These are phyloP conservation scores for Zoysia pacifica DNA, from an alignment of 176 grass and related monocot genomes.

Conservation along the genomic window DNA sequence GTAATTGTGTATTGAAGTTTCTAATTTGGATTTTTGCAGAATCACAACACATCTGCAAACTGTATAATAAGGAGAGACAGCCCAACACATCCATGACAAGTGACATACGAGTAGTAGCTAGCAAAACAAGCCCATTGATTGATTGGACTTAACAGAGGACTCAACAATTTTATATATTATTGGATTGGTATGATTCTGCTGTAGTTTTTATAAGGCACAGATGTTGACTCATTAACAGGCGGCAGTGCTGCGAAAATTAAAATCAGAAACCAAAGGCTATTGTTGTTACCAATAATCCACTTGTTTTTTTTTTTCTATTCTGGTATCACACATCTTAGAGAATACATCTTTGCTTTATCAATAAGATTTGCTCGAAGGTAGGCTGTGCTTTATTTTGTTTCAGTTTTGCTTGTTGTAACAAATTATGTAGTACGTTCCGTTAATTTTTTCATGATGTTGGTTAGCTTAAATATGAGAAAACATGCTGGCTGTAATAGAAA, in stretches of 20 bases:
- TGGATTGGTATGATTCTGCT: slow-evolving; percentile 43
- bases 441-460: too few species aligned
- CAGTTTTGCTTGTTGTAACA: background rate
- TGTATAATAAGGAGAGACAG: background rate
- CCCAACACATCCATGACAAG: slow-evolving; percentile 29
- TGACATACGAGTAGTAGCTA: slow-evolving; percentile 1
- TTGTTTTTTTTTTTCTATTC: background rate
- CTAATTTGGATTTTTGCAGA: background rate
- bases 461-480: too few species aligned
- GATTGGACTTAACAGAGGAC: slow-evolving; percentile 36
- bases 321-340: too few species aligned
- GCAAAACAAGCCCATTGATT: slow-evolving; percentile 25
- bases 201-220: slow-evolving; percentile 54
- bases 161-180: slow-evolving; percentile 34
- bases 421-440: background rate
- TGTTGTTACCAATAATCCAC: background rate
- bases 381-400: background rate
- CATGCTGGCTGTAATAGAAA: too few species aligned
- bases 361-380: slow-evolving; percentile 1
- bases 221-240: slow-evolving; percentile 65
- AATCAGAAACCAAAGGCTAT: slow-evolving; percentile 5
- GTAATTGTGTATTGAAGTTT: slow-evolving; percentile 2
- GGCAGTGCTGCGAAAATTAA: slow-evolving; percentile 36
- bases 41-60: background rate
- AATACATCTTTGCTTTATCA: too few species aligned